These are phyloP conservation scores for Beauveria sp. DNA, from an alignment of 2,329 filamentous ascomycete genomes.

Conservation along the genomic window DNA sequence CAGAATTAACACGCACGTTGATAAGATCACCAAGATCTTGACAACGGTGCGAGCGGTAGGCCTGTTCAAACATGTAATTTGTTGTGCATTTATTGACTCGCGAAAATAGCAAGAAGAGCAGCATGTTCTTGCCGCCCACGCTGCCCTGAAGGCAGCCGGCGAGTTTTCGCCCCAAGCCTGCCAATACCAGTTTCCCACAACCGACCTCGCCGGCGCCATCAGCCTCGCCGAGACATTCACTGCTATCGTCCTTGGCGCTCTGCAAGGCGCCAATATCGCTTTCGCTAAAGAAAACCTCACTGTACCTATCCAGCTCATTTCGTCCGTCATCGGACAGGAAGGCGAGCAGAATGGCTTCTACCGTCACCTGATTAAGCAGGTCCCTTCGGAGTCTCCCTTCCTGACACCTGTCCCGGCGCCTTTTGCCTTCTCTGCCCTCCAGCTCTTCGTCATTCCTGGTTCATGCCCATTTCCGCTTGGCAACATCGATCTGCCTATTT, in stretches of 20 bases:
- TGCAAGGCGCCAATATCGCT: constrained; percentile 54
- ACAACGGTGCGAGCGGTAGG: constrained; percentile 38
- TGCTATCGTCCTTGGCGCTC: constrained; percentile 58
- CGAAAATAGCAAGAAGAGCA: constrained; percentile 54
- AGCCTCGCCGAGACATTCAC: constrained; percentile 58
- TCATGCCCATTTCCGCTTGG: constrained; percentile 49
- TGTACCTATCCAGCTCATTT: constrained; percentile 47
- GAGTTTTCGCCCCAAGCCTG: constrained; percentile 51
- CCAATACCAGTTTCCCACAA: constrained; percentile 56
- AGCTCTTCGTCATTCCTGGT: constrained; percentile 51
- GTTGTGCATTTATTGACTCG: background rate
- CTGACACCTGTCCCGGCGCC: constrained; percentile 52
- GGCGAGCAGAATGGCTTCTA: constrained; percentile 68
- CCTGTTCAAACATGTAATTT: background rate
- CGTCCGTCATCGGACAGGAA: constrained; percentile 63
- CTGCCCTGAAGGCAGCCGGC: constrained; percentile 44
- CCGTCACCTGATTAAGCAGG: constrained; percentile 46
- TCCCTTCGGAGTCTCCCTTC: constrained; percentile 58
- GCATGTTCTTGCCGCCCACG: constrained; percentile 55
- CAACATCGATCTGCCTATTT: constrained; percentile 47
- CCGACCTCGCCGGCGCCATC: constrained; percentile 50
- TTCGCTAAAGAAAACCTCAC: constrained; percentile 47
- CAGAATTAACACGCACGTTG: constrained; percentile 28
- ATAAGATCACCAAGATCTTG: constrained; percentile 41
- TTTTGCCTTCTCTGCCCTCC: constrained; percentile 58